Evolutionary conservation across 345 rosid species (phyloP).

Genomic region (Cochlearia excelsa): DNA sequence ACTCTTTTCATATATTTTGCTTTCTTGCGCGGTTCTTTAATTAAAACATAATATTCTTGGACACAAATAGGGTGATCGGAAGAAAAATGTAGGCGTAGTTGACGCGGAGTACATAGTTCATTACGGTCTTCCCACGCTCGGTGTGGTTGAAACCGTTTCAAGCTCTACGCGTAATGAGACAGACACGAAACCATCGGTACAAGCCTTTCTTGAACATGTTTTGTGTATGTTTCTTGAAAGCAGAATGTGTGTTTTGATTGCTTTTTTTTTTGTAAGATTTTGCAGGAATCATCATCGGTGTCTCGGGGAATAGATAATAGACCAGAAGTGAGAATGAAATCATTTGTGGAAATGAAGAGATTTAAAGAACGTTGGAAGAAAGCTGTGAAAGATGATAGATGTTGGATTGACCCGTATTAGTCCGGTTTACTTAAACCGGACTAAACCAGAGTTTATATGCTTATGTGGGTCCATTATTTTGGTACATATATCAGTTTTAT

Average conservation of each 20-base stretch:
- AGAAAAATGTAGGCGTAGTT: conserved; percentile 83
- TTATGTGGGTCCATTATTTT: conserved; percentile 7
- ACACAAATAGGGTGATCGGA: conserved; percentile 65
- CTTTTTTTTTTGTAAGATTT: not conserved
- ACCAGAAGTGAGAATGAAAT: conserved; percentile 68
- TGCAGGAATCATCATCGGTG: conserved; percentile 44
- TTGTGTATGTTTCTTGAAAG: conserved; percentile 22
- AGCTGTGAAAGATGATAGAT: conserved; percentile 57
- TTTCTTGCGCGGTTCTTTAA: too few relatives aligned
- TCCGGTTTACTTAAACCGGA: conserved; percentile 17
- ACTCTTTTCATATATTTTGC: too few relatives aligned
- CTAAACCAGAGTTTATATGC: conserved; percentile 15
- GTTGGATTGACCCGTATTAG: conserved; percentile 82
- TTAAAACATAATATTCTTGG: not conserved
- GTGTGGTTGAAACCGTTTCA: conserved; percentile 46
- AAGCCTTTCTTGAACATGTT: not conserved
- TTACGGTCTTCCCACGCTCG: conserved; percentile 78
- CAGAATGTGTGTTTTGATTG: not conserved
- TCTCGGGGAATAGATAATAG: conserved; percentile 52
- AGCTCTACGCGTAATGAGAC: conserved; percentile 21
- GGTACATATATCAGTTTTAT: conserved; percentile 25
- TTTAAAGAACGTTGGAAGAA: conserved; percentile 67
- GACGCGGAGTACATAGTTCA: conserved; percentile 88
- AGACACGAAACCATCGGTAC: conserved; percentile 27
- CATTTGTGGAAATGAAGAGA: conserved; percentile 65